Evolutionary conservation across 805 yeast genomes (phyloP).

Genomic region (Wickerhamiella siamensis): DNA sequence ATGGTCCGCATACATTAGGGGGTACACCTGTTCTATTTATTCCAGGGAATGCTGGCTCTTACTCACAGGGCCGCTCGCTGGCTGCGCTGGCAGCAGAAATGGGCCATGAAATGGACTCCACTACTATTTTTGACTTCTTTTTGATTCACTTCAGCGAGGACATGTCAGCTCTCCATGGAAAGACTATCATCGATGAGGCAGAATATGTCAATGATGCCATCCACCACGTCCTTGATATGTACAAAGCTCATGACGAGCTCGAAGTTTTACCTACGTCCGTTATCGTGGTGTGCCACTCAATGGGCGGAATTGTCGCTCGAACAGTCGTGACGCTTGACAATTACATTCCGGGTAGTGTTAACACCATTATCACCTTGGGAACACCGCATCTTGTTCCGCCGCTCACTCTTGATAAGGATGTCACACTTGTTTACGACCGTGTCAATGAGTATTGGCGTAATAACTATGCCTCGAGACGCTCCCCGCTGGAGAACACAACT

Average conservation of each 20-base stretch:
- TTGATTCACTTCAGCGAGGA: conserved; percentile 93
- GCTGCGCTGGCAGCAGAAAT: conserved; percentile 64
- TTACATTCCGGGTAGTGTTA: conserved; percentile 55
- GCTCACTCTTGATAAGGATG: conserved; percentile 81
- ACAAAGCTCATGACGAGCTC: conserved; percentile 26
- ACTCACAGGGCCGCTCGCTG: conserved; percentile 76
- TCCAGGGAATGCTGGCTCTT: conserved; percentile 97
- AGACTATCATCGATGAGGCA: conserved; percentile 86
- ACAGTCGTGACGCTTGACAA: conserved; percentile 70
- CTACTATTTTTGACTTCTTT: conserved; percentile 56
- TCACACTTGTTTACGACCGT: conserved; percentile 56
- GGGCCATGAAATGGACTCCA: conserved; percentile 28
- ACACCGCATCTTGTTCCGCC: conserved; percentile 92
- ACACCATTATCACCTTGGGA: conserved; percentile 71
- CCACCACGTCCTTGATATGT: conserved; percentile 54
- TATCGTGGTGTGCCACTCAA: conserved; percentile 75
- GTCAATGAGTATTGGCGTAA: conserved; percentile 70
- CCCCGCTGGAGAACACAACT: conserved; percentile 43
- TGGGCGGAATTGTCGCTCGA: conserved; percentile 95
- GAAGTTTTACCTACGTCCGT: conserved; percentile 48
- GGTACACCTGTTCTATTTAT: conserved; percentile 87
- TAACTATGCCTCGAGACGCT: conserved; percentile 35
- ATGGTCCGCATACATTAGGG: conserved; percentile 30
- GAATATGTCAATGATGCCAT: conserved; percentile 85
- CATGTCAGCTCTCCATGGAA: conserved; percentile 89